Base-by-base conservation (phyloP, 2,329 filamentous ascomycete species). In the Cladorrhinum sp. region DNA sequence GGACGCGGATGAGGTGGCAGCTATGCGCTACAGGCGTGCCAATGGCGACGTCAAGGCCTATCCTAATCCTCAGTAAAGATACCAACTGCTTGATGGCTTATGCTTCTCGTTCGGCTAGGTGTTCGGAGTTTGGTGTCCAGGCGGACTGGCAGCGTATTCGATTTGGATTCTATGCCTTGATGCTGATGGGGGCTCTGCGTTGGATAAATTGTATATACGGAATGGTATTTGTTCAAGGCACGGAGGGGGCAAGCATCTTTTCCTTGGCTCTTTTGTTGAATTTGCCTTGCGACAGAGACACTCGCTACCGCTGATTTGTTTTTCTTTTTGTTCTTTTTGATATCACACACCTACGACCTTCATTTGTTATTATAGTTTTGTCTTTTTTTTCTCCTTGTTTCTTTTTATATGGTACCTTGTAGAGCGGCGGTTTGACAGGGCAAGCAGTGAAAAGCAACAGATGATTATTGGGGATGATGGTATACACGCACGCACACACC, bases 21-120 rank as follows among this genome's bases (percentile, higher is more conserved):
- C 21, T 3, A 61, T 64, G 63, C 9, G 28, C 1, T 69, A 65
- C 57, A 58, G 23, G 42, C 64, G 66, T 33, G 66, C 67, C 14
- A 59, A 66, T 18, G 67, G 67, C 3, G 2, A 23, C 12, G 10
- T 46, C 20, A 23, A 58, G 33, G n/a, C 6, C 16, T 39, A 14
- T 16, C 12, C 24, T 42, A 6, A 21, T 20, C 16, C 28, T 2
- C 2, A 2, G n/a, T 48, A 16, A 39, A 18, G 21, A 53, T 33
- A 56, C 54, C 3, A 30, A 30, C 26, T 57, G 24, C 51, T 50
- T 57, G 3, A 28, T 42, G 18, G 52, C 39, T 50, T 39, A 21
- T 58, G 59, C 20, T 42, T 28, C n/a, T 33, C 33, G 20, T 30
- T 54, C 42, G 36, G 55, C 39, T 55, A 39, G 59, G 59, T 50